Evolutionary conservation across 108 stramenopile species (phyloP), one percentile per base, ranked within the genome.

Genomic region (Cyclotella kingstonii): DNA sequence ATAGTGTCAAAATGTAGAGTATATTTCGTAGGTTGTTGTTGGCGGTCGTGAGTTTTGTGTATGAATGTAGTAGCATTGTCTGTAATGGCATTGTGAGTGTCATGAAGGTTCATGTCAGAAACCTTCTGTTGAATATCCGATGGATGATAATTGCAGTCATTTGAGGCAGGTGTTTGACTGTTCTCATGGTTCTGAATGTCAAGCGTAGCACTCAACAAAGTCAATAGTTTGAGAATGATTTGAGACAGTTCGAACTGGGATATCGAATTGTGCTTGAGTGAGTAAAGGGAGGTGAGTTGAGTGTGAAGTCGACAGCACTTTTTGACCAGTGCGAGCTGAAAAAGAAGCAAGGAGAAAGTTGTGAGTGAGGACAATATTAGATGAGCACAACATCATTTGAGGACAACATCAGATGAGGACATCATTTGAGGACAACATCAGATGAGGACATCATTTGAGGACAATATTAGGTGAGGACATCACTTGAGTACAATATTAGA

Each of bases 151-250:
- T 27, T 38, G 33, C 51, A 33, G 18, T 36, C 63, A 28, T 47
- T 51, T 19, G 40, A 28, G n/a, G 4, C 35, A 11, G 19, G 30
- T 18, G 14, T 34, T 36, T 60, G 44, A 2, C 5, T 28, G 12
- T 2, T 26, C 19, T 43, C 19, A 6, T 17, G 1, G 18, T 33
- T 46, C 12, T 73, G 23, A 35, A 76, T 71, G 9, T 72, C 70
- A 27, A 85, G 68, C 26, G 86, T 86, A 18, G 89, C 83, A 48
- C 80, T 68, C 2, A 88, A 58, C 15, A 93, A 52, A 9, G 56
- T 55, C 44, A 93, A 66, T 18, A 93, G 54, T 59, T 87, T 84
- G 47, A 93, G 60, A 42, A 88, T 52, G 42, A 93, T 81, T 38
- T 72, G 50, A 46, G 76, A 60, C 21, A 81, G 41, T 49, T 91